phyloP scores from a whole-genome alignment of 192 early-diverging fungal species.

The Coemansia sp. region DNA sequence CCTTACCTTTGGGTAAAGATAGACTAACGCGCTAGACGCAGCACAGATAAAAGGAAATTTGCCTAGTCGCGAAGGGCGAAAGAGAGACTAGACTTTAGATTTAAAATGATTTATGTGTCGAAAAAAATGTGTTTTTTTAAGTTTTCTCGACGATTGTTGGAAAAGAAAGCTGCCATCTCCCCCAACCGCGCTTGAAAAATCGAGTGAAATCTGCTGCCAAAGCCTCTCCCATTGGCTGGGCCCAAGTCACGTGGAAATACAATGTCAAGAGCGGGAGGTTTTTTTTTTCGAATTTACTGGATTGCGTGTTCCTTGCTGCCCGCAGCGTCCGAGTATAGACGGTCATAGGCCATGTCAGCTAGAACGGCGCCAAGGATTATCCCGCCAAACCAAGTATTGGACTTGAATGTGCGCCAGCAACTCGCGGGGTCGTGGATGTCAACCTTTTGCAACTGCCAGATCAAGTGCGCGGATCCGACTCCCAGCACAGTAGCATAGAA shows the following conservation, averaged over 20 bases:
- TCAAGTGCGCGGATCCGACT: conserved; percentile 71
- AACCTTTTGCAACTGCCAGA: conserved; percentile 78
- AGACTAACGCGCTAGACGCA: neutral
- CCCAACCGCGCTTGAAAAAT: neutral
- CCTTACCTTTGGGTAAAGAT: neutral
- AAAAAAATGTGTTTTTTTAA: neutral
- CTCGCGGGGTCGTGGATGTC: conserved; percentile 61
- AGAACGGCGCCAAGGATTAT: conserved; percentile 73
- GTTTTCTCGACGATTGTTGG: no score
- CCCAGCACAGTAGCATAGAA: conserved; percentile 73
- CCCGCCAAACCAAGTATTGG: conserved; percentile 76
- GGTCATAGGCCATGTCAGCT: conserved; percentile 56
- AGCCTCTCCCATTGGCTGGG: neutral
- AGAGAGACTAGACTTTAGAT: neutral
- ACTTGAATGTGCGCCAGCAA: conserved; percentile 78
- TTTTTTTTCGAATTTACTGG: no score
- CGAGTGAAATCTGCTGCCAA: neutral
- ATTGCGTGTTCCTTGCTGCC: no score
- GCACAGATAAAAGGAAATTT: neutral
- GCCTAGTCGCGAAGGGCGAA: neutral
- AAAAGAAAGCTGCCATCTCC: neutral
- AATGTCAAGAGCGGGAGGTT: neutral
- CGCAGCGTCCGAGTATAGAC: neutral
- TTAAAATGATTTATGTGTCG: neutral
- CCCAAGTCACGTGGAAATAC: neutral